These are phyloP conservation scores for Phialophora expanda DNA, from an alignment of 2,329 filamentous ascomycete genomes.

Conservation along the genomic window DNA sequence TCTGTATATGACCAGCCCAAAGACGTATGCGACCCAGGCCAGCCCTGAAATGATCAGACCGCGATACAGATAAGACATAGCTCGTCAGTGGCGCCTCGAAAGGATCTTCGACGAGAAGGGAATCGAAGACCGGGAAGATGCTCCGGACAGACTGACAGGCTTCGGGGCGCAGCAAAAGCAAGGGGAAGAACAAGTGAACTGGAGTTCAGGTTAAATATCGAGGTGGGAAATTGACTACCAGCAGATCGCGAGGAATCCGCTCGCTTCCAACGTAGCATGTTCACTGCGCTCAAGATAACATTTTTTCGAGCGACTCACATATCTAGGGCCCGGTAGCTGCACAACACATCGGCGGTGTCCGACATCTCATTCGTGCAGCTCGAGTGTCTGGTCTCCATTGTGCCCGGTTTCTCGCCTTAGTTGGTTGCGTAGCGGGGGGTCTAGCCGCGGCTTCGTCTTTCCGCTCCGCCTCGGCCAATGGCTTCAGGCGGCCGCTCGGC, in stretches of 20 bases:
- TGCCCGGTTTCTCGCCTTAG: background rate
- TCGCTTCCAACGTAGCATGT: too few species aligned
- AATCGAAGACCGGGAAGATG: too few species aligned
- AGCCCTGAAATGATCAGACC: conserved; percentile 5
- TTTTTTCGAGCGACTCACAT: conserved; percentile 9
- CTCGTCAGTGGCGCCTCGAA: background rate
- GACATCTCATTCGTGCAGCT: background rate
- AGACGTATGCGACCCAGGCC: conserved; percentile 12
- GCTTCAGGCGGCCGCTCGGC: too few species aligned
- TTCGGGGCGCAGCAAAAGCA: background rate
- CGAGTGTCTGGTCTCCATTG: background rate
- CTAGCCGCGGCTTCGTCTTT: background rate
- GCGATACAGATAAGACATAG: conserved; percentile 13
- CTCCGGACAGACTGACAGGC: too few species aligned
- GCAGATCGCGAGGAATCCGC: background rate
- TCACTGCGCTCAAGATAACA: background rate
- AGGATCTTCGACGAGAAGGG: background rate
- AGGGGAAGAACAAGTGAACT: background rate
- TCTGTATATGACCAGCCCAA: conserved; percentile 24
- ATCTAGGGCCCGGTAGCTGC: conserved; percentile 7
- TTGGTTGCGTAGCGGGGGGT: background rate
- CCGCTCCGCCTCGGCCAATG: conserved; percentile 10
- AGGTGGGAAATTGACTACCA: background rate
- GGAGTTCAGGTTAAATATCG: conserved; percentile 2
- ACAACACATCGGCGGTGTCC: background rate